Conservation (phyloP, 345 rosid genomes). For the Lumnitzera racemosa region DNA sequence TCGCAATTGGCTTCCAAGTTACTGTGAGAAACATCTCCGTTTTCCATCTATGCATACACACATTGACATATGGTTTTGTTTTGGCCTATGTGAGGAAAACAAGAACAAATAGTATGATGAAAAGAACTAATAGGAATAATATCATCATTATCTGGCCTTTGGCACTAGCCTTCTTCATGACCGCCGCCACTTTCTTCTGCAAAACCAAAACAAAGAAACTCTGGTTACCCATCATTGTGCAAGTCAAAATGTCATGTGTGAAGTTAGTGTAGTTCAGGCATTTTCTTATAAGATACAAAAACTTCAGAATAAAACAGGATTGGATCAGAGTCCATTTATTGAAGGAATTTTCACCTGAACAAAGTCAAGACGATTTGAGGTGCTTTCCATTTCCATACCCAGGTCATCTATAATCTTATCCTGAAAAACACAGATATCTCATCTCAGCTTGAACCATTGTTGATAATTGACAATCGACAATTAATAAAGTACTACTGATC, state of each 20-base stretch:
- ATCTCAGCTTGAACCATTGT: conserved; percentile 5
- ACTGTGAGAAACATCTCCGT: no score
- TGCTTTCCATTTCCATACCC: conserved; percentile 85
- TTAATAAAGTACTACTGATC: no score
- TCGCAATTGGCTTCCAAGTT: no score
- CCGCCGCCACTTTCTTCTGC: conserved; percentile 97
- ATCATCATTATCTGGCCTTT: conserved; percentile 98
- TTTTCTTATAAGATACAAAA: neutral
- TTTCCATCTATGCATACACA: neutral
- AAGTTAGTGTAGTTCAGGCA: no score
- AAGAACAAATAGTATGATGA: conserved; percentile 78
- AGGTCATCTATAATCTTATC: conserved; percentile 79
- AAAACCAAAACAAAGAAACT: conserved; percentile 8
- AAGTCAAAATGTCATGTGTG: no score
- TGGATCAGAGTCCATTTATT: neutral
- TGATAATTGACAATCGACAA: no score
- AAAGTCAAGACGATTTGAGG: conserved; percentile 87
- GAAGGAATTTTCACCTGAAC: conserved; percentile 58
- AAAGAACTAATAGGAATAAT: conserved; percentile 62
- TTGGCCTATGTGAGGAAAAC: conserved; percentile 61
- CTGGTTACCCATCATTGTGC: neutral
- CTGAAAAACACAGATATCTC: conserved; percentile 31
- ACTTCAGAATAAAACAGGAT: neutral
- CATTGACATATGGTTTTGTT: neutral
- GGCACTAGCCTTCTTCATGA: conserved; percentile 94